These are phyloP conservation scores for Boletus sp. DNA, from an alignment of 768 basidiomycete genomes.

Conservation along the genomic window DNA sequence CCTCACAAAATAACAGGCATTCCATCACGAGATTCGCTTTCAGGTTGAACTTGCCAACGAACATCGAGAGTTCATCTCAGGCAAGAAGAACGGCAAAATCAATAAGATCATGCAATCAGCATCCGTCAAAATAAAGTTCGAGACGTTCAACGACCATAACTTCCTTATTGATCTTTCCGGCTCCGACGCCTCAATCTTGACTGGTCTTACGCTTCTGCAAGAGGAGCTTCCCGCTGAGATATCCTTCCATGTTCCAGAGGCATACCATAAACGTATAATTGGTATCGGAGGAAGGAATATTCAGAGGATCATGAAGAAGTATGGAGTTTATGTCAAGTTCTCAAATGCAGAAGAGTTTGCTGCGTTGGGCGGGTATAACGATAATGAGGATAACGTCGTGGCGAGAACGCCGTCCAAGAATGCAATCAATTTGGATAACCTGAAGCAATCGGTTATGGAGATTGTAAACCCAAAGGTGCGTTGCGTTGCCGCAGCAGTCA, in stretches of 20 bases:
- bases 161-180: slow-evolving; percentile 92
- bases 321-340: slow-evolving; percentile 99
- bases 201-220: slow-evolving; percentile 85
- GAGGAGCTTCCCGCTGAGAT: slow-evolving; percentile 99
- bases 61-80: slow-evolving; percentile 96
- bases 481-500: background rate
- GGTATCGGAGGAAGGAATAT: slow-evolving; percentile 97
- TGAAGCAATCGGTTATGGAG: slow-evolving; percentile 97
- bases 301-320: slow-evolving; percentile 99
- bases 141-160: slow-evolving; percentile 95
- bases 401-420: slow-evolving; percentile 99
- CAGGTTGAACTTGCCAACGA: slow-evolving; percentile 98
- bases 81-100: slow-evolving; percentile 99
- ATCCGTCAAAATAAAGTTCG: slow-evolving; percentile 97
- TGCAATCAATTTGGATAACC: slow-evolving; percentile 87
- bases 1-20: slow-evolving; percentile 48
- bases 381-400: slow-evolving; percentile 98
- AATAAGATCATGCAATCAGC: slow-evolving; percentile 99
- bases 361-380: slow-evolving; percentile 88
- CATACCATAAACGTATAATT: slow-evolving; percentile 98
- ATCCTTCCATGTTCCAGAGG: slow-evolving; percentile 97
- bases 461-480: slow-evolving; percentile 91
- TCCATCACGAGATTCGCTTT: slow-evolving; percentile 97
- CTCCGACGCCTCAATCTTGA: slow-evolving; percentile 77
- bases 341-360: slow-evolving; percentile 98